Evolutionary conservation across 768 basidiomycete genomes (phyloP).

Genomic region (Rhodotorula diobovata): DNA sequence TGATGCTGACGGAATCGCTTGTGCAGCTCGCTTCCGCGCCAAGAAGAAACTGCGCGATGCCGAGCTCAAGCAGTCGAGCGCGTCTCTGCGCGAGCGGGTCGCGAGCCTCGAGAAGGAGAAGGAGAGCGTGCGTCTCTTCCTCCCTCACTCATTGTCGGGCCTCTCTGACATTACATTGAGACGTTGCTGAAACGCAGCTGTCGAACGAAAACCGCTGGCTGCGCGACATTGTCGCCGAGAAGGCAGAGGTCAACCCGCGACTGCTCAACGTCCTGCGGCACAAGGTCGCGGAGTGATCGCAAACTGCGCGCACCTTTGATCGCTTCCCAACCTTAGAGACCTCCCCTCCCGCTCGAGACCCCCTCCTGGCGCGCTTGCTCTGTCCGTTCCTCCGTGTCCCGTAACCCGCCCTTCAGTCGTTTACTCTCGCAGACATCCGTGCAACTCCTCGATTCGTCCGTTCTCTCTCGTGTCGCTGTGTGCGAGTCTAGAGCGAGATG

Average conservation of each 20-base stretch:
- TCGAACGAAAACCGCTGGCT: slow-evolving; percentile 32
- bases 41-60: slow-evolving; percentile 33
- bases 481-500: too few species aligned
- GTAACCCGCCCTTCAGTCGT: too few species aligned
- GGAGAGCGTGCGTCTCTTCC: slow-evolving; percentile 12
- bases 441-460: too few species aligned
- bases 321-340: too few species aligned
- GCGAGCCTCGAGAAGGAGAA: slow-evolving; percentile 26
- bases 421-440: too few species aligned
- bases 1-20: too few species aligned
- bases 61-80: slow-evolving; percentile 12
- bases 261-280: not conserved
- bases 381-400: too few species aligned
- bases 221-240: slow-evolving; percentile 30
- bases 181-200: slow-evolving; percentile 2
- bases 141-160: not conserved
- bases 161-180: not conserved
- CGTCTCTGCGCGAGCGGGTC: slow-evolving; percentile 14
- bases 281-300: not conserved
- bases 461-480: too few species aligned
- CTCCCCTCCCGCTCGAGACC: too few species aligned
- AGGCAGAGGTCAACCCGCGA: slow-evolving; percentile 6
- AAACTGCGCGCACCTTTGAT: too few species aligned
- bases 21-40: slow-evolving; percentile 23
- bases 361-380: too few species aligned